A percentile compares a stretch with the other conserved stretches of the same genome.
phyloP scores from a whole-genome alignment of 805 yeast genomes.

The Ogataea angusta region DNA sequence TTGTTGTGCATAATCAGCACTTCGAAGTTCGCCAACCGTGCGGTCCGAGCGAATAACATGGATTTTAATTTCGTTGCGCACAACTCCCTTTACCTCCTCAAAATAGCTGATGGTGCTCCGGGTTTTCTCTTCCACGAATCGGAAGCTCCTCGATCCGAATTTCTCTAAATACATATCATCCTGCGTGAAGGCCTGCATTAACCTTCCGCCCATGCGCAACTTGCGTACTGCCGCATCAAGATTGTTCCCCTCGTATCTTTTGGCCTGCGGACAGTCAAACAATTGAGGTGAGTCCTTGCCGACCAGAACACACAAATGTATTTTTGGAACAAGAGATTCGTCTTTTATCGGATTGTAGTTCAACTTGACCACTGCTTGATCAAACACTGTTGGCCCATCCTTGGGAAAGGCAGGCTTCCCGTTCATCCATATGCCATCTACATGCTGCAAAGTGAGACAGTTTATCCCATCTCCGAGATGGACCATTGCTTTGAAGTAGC shows the following conservation, averaged over 20 bases:
- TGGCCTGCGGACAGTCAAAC: conserved; percentile 65
- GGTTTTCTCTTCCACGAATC: conserved; percentile 63
- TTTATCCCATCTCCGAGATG: conserved; percentile 60
- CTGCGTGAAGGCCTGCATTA: conserved; percentile 88
- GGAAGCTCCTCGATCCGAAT: conserved; percentile 73
- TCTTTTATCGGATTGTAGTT: conserved; percentile 47
- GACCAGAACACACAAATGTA: conserved; percentile 71
- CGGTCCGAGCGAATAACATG: conserved; percentile 69
- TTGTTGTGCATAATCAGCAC: conserved; percentile 85
- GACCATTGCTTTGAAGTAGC: conserved; percentile 75
- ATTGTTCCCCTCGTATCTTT: conserved; percentile 54
- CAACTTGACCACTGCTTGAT: conserved; percentile 26
- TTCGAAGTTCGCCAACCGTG: conserved; percentile 68
- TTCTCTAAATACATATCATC: conserved; percentile 82
- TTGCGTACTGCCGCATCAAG: conserved; percentile 67
- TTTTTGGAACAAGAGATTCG: conserved; percentile 51
- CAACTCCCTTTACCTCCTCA: conserved; percentile 31
- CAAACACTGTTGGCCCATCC: conserved; percentile 15
- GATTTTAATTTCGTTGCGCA: conserved; percentile 61
- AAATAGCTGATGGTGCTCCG: conserved; percentile 49
- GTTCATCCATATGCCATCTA: conserved; percentile 35
- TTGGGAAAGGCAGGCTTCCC: conserved; percentile 30
- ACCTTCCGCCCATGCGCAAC: conserved; percentile 73
- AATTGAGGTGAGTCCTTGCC: conserved; percentile 70
- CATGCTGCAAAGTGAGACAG: conserved; percentile 47